Base-by-base conservation (phyloP, 2,329 filamentous ascomycete species). In the Ascochyta lentis region DNA sequence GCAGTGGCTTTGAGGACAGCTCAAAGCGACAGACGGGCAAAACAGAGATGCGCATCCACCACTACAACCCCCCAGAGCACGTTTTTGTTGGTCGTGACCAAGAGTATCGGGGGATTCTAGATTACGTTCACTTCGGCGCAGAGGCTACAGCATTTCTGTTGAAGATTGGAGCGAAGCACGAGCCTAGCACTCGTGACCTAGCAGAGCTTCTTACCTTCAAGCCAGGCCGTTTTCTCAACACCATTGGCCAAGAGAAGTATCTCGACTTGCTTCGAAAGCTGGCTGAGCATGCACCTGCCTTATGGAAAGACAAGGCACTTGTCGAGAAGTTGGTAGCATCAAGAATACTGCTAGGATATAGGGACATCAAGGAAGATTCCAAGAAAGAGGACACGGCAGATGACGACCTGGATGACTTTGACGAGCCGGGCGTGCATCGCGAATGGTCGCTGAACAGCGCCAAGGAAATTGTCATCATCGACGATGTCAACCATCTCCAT, bases 101-200 rank as follows among this genome's bases (percentile, higher is more conserved):
- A 51, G 83, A 88, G 63, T 99, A 96, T 67, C 89, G 86, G 10
- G 90, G 96, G 29, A 96, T 99, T 29, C 96, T 99, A 64, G 92
- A 98, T 71, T 99, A 97, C 75, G 93, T 98, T 13, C 91, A 98
- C 72, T 99, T 97, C 77, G 92, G 94, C 0, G 79, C 83, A 31
- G 88, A 94, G 70, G 94, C 91, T 2, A 98, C 98, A 68, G 82
- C 89, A 0, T 99, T 99, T 68, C 79, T 99, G 16, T 85, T 92
- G 65, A 90, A 91, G 59, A 91, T 93, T 61, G 95, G 95, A 9
- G 94, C 92, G 3, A 97, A 96, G 76, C 88, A 86, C 60, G 94
- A 99, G 74, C 95, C 95, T 4, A 96, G 89, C 3, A 95, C 91
- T 66, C 74, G 85, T 3, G 95, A 99, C 74, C 85, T 99, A 63